These are phyloP conservation scores for Paramecium sonneborni DNA, from an alignment of 73 alveolate species.

Conservation along the genomic window DNA sequence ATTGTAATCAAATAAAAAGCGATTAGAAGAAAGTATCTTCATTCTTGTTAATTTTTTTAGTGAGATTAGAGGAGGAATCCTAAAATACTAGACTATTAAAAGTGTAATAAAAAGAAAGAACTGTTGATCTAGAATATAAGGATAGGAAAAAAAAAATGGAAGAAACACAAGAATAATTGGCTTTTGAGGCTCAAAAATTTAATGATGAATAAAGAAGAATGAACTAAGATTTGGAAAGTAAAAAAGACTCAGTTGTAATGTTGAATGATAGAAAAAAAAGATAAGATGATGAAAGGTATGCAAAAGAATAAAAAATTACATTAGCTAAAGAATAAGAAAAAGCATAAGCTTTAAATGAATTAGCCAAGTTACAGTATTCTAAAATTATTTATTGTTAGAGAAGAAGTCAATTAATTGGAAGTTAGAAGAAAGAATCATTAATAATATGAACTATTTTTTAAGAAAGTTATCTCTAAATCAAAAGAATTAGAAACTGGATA, in stretches of 20 bases:
- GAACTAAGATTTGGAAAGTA: constrained; percentile 19
- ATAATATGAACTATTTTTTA: constrained; percentile 27
- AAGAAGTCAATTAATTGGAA: constrained; percentile 31
- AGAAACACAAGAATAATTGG: not conserved
- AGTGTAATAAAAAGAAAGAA: constrained; percentile 28
- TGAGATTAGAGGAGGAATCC: not conserved
- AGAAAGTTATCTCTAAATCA: constrained; percentile 12
- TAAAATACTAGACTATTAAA: constrained; percentile 20
- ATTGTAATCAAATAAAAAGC: not conserved
- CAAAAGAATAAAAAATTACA: not conserved
- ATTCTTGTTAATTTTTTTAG: not conserved
- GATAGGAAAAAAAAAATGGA: constrained; percentile 33
- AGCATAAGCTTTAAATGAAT: not conserved
- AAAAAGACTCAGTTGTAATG: constrained; percentile 34
- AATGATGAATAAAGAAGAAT: constrained; percentile 50
- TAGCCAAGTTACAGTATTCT: not conserved
- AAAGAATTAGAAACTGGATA: constrained; percentile 6
- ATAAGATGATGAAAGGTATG: constrained; percentile 27
- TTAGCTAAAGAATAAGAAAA: constrained; percentile 7
- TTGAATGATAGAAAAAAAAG: constrained; percentile 23
- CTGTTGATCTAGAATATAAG: constrained; percentile 11
- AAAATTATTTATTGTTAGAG: not conserved
- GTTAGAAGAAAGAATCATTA: constrained; percentile 35
- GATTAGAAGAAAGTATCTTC: not conserved
- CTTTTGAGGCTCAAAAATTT: constrained; percentile 27